Percentiles rank a stretch among this genome's conserved stretches.
These are phyloP conservation scores for Trametes pubescens DNA, from an alignment of 1,284 basidiomycete genomes.

Conservation along the genomic window DNA sequence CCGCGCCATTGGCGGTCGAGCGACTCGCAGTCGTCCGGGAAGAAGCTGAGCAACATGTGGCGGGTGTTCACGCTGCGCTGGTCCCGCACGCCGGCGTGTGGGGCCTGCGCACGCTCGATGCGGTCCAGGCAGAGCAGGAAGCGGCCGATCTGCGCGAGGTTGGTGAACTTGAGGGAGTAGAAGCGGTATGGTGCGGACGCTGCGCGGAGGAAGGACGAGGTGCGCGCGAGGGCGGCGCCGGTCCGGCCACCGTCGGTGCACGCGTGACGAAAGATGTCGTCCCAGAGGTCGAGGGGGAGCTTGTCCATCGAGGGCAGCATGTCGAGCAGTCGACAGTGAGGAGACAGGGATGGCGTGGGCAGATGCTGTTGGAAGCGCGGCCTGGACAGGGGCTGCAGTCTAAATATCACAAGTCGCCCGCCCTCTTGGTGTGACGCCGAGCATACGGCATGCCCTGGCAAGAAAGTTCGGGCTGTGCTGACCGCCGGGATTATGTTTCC, in stretches of 20 bases:
- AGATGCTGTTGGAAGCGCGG: not conserved
- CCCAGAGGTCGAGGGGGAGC: slow-evolving; percentile 19
- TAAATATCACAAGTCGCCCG: slow-evolving; percentile 2
- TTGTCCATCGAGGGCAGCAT: slow-evolving; percentile 14
- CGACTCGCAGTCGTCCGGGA: slow-evolving; percentile 28
- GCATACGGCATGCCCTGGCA: not conserved
- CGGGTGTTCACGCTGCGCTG: slow-evolving; percentile 9
- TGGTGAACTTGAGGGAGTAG: slow-evolving; percentile 21
- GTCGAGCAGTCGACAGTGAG: not conserved
- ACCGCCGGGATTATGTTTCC: not conserved
- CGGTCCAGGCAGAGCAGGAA: slow-evolving; percentile 23
- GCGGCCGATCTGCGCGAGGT: slow-evolving; percentile 20
- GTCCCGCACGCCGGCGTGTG: not conserved
- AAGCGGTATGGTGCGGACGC: slow-evolving; percentile 19
- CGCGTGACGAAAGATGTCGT: slow-evolving; percentile 13
- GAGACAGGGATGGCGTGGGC: not conserved
- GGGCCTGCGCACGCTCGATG: slow-evolving; percentile 12
- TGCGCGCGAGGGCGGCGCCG: slow-evolving; percentile 20
- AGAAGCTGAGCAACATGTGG: slow-evolving; percentile 29
- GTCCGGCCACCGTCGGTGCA: slow-evolving; percentile 24
- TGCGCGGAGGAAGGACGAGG: slow-evolving; percentile 16
- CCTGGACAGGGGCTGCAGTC: not conserved
- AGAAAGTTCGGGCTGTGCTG: not conserved
- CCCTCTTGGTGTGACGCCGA: not conserved
- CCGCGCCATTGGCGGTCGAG: slow-evolving; percentile 22